phyloP scores from a whole-genome alignment of 2,329 filamentous ascomycete species.

The Fusarium hostae region DNA sequence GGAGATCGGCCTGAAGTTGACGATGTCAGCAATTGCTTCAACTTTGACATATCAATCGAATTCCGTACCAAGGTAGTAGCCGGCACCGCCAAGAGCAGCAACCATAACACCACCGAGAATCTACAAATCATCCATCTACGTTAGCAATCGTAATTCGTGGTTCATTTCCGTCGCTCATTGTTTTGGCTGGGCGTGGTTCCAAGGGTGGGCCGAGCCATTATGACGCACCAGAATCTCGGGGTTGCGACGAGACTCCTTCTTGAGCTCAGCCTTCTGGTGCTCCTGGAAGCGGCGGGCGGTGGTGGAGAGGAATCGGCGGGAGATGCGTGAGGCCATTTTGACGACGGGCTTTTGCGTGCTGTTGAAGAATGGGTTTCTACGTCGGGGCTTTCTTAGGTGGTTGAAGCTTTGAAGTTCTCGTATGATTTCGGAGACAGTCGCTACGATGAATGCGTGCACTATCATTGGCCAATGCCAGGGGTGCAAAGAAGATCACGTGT shows the following conservation, averaged over 20 bases:
- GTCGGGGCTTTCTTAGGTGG: conserved; percentile 31
- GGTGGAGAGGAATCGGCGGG: conserved; percentile 67
- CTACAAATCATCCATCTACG: conserved; percentile 58
- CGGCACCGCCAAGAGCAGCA: conserved; percentile 85
- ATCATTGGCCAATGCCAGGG: conserved; percentile 45
- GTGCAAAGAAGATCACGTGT: conserved; percentile 36
- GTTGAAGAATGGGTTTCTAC: conserved; percentile 32
- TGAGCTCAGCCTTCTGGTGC: conserved; percentile 59
- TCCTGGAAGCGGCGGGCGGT: conserved; percentile 62
- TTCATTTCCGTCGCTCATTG: neutral
- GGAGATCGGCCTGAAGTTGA: conserved; percentile 76
- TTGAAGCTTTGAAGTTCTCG: conserved; percentile 46
- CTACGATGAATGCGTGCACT: conserved; percentile 29
- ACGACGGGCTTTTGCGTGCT: conserved; percentile 34
- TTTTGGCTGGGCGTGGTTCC: conserved; percentile 14
- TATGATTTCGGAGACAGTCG: conserved; percentile 47
- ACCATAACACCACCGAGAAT: conserved; percentile 93
- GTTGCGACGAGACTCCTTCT: conserved; percentile 68
- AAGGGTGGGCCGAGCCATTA: conserved; percentile 44
- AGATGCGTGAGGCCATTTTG: conserved; percentile 67
- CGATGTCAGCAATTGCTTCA: conserved; percentile 38
- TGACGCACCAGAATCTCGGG: conserved; percentile 59
- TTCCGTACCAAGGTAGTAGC: conserved; percentile 83
- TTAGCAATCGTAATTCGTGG: conserved; percentile 24
- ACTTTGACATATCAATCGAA: neutral